Base-by-base conservation (phyloP, 345 rosid genomes). In the Iberis pinnata region DNA sequence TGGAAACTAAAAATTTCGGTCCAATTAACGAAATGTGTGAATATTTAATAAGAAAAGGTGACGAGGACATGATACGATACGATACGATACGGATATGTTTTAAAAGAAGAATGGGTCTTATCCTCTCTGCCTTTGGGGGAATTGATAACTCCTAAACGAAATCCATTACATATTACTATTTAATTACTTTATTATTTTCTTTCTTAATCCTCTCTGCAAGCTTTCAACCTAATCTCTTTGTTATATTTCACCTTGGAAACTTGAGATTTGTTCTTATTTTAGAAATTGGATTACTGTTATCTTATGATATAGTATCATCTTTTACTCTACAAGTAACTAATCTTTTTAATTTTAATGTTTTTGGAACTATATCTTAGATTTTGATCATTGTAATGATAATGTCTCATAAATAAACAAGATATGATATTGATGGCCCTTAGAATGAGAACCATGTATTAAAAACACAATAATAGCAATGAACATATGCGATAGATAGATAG, bases 11-110 rank as follows among this genome's bases (percentile, higher is more conserved):
- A 58, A 9, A 0, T 11, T 33, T 66, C 35, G 53, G 59, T 50
- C 64, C 53, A 44, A 44, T 58, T 51, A 52, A 56, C 32, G 19
- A 45, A 58, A 58, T 20, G 0, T n/a, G n/a, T n/a, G n/a, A n/a
- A n/a, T n/a, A n/a, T n/a, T n/a, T n/a, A n/a, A n/a, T n/a, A n/a
- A 58, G 36, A 32, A 43, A 18, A 25, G 65, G 48, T 66, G 65
- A 58, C 64, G 60, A 66, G 65, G 70, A 58, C 47, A 59, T 44
- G 70, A 66, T 37, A n/a, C n/a, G n/a, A n/a, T n/a, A n/a, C n/a
- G n/a, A n/a, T n/a, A n/a, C n/a, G n/a, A n/a, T n/a, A 19, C 48
- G 70, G 70, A 66, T 66, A 66, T 44, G 64, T 36, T 35, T 59
- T 8, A 61, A n/a, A 42, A 51, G 36, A 51, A 29, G 42, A 65